Evolutionary conservation across 306 rosid genomes (phyloP).

Genomic region (Quercus rubra): DNA sequence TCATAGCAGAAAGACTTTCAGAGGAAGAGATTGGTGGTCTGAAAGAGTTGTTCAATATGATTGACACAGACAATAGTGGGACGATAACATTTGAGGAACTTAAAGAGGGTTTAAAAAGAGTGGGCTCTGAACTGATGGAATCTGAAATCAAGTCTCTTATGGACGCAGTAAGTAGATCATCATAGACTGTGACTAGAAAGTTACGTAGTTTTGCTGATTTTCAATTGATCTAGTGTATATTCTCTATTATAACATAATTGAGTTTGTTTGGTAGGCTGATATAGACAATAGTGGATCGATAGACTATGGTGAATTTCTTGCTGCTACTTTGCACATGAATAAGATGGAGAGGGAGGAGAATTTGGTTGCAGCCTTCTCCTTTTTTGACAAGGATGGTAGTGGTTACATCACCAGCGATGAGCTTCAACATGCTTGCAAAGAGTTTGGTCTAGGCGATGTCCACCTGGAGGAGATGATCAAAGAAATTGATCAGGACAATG

Average conservation of each 20-base stretch:
- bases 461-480: conserved; percentile 64
- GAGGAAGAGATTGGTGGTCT: conserved; percentile 95
- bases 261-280: conserved; percentile 61
- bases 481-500: conserved; percentile 80
- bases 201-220: neutral
- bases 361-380: conserved; percentile 74
- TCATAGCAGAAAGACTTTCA: conserved; percentile 84
- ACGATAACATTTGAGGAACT: conserved; percentile 88
- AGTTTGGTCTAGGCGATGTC: conserved; percentile 75
- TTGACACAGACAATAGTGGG: conserved; percentile 79
- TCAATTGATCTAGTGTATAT: neutral
- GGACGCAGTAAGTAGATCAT: conserved; percentile 68
- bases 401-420: conserved; percentile 89
- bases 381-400: conserved; percentile 83
- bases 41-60: conserved; percentile 85
- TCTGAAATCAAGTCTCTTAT: conserved; percentile 80
- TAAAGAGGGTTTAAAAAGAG: conserved; percentile 67
- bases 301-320: conserved; percentile 89
- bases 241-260: neutral
- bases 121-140: conserved; percentile 84
- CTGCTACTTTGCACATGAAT: conserved; percentile 87
- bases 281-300: conserved; percentile 82
- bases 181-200: conserved; percentile 14
- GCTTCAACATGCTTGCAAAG: conserved; percentile 77
- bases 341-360: conserved; percentile 94